phyloP scores from a whole-genome alignment of 139 green algal genomes.

The Volvox africanus region DNA sequence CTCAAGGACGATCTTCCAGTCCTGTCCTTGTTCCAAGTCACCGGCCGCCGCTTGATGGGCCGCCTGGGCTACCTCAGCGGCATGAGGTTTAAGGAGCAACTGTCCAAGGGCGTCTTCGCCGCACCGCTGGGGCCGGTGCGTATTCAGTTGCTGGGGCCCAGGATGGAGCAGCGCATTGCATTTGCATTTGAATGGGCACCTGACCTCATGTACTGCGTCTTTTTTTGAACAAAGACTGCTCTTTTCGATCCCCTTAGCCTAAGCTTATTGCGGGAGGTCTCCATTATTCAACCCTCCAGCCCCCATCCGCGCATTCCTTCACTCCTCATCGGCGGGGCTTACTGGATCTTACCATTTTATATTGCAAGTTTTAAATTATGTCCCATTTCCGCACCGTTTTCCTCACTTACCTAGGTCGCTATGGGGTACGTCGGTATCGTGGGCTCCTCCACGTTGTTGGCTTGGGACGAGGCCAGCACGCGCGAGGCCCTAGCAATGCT shows the following conservation, averaged over 20 bases:
- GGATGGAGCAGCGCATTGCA: too few relatives aligned
- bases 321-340: too few relatives aligned
- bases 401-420: background rate
- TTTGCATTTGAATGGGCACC: too few relatives aligned
- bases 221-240: too few relatives aligned
- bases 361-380: background rate
- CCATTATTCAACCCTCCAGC: too few relatives aligned
- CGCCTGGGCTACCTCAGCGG: constrained; percentile 42
- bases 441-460: constrained; percentile 40
- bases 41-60: constrained; percentile 52
- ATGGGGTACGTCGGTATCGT: constrained; percentile 35
- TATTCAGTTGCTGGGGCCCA: background rate
- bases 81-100: constrained; percentile 50
- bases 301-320: too few relatives aligned
- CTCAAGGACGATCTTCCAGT: constrained; percentile 50
- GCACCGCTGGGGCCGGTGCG: constrained; percentile 47
- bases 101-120: constrained; percentile 47
- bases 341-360: too few relatives aligned
- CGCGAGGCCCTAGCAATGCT: constrained; percentile 33
- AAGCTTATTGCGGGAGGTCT: too few relatives aligned
- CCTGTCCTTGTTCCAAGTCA: constrained; percentile 51
- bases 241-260: too few relatives aligned
- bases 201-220: too few relatives aligned
- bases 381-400: background rate
- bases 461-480: constrained; percentile 43